Evolutionary conservation across 345 rosid genomes (phyloP).

Genomic region (Syzygium grande): DNA sequence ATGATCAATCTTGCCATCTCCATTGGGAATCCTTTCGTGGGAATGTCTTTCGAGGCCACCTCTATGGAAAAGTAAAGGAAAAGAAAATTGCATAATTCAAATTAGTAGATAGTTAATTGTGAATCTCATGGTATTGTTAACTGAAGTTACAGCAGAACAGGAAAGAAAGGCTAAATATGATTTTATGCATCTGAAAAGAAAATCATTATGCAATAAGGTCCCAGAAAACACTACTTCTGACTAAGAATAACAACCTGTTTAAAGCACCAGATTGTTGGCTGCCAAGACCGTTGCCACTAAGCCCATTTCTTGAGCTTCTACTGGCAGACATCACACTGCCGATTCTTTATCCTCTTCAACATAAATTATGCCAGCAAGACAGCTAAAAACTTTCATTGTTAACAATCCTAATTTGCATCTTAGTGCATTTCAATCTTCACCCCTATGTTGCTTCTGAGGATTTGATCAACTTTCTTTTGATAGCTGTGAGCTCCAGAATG

Average conservation of each 20-base stretch:
- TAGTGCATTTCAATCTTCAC: slow-evolving; percentile 7
- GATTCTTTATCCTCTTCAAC: slow-evolving; percentile 2
- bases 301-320: slow-evolving; percentile 15
- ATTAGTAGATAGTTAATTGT: neutral
- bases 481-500: neutral
- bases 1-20: slow-evolving; percentile 24
- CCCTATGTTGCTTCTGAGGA: neutral
- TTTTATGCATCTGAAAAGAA: neutral
- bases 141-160: neutral
- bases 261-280: slow-evolving; percentile 15
- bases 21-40: slow-evolving; percentile 29
- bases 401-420: slow-evolving; percentile 5
- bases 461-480: neutral
- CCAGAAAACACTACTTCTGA: neutral
- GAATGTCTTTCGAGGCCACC: slow-evolving; percentile 24
- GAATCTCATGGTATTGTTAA: neutral
- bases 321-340: slow-evolving; percentile 28
- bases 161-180: neutral
- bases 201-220: neutral
- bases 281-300: slow-evolving; percentile 7
- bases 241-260: slow-evolving; percentile 17
- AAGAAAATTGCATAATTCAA: neutral
- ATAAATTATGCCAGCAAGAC: neutral
- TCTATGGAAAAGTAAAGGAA: slow-evolving; percentile 12
- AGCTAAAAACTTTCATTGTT: slow-evolving; percentile 10